phyloP scores from a whole-genome alignment of 345 rosid genomes.

The Lepidium sativum region DNA sequence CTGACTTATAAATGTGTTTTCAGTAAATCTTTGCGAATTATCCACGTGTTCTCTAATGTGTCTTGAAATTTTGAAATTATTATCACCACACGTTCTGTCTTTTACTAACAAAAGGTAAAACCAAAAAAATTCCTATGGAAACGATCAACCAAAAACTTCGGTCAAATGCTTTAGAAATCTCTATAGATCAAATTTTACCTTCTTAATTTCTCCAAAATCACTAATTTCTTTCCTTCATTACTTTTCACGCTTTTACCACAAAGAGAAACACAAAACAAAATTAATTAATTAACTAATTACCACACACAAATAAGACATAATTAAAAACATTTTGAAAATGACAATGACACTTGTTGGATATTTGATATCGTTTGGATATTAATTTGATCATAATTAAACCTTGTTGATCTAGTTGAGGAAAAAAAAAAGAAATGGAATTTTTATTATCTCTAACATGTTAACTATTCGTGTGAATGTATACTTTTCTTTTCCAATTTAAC shows the following conservation, averaged over 20 bases:
- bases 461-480: no score
- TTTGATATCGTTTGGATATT: no score
- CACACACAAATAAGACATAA: no score
- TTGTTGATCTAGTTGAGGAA: no score
- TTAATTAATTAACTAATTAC: not conserved
- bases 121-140: constrained; percentile 19
- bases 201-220: constrained; percentile 11
- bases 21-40: no score
- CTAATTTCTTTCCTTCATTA: not conserved
- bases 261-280: not conserved
- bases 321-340: not conserved
- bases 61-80: not conserved
- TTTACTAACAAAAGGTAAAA: constrained; percentile 24
- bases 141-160: constrained; percentile 17
- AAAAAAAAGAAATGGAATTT: no score
- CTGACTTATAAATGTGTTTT: no score
- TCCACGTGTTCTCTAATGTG: not conserved
- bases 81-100: constrained; percentile 23
- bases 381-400: no score
- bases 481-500: no score
- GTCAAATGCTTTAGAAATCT: not conserved
- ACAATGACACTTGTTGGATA: constrained; percentile 13
- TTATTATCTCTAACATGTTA: no score
- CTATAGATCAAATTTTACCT: constrained; percentile 2
- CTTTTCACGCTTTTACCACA: not conserved